Evolutionary conservation across 352 stramenopile genomes (phyloP).

Genomic region (Pythium diclinum): DNA sequence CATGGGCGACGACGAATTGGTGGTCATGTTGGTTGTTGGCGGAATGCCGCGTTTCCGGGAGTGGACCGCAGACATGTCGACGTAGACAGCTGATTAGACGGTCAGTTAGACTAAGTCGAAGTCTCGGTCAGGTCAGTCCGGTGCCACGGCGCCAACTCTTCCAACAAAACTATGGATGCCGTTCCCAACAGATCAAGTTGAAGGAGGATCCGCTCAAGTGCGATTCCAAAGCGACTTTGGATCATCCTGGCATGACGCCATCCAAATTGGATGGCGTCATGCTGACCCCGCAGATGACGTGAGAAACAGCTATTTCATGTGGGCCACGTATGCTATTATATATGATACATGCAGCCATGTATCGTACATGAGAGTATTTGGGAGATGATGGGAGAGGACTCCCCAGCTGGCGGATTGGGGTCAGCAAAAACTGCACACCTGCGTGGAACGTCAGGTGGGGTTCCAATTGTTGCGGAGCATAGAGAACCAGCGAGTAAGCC

Average conservation of each 20-base stretch:
- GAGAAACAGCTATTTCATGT: neutral
- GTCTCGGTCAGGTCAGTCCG: conserved; percentile 1
- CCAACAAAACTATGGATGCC: conserved; percentile 4
- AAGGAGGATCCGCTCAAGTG: conserved; percentile 1
- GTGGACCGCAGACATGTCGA: neutral
- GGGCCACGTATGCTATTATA: conserved; percentile 13
- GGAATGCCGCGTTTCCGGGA: neutral
- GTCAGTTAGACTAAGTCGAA: too few relatives aligned
- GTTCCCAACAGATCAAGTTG: conserved; percentile 7
- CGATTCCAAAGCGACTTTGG: neutral
- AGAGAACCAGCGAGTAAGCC: too few relatives aligned
- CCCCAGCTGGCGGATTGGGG: neutral
- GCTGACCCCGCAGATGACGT: conserved; percentile 10
- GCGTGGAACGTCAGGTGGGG: neutral
- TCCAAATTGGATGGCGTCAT: conserved; percentile 28
- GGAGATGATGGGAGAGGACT: conserved; percentile 1
- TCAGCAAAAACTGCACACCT: neutral
- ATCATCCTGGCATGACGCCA: too few relatives aligned
- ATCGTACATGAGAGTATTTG: neutral
- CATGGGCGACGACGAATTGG: neutral
- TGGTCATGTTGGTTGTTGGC: conserved; percentile 4
- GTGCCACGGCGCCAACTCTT: conserved; percentile 6
- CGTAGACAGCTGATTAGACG: neutral
- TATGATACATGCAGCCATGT: conserved; percentile 1
- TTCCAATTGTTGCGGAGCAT: neutral